Conservation (phyloP, 345 rosid species). For the Melastoma malabathricum region DNA sequence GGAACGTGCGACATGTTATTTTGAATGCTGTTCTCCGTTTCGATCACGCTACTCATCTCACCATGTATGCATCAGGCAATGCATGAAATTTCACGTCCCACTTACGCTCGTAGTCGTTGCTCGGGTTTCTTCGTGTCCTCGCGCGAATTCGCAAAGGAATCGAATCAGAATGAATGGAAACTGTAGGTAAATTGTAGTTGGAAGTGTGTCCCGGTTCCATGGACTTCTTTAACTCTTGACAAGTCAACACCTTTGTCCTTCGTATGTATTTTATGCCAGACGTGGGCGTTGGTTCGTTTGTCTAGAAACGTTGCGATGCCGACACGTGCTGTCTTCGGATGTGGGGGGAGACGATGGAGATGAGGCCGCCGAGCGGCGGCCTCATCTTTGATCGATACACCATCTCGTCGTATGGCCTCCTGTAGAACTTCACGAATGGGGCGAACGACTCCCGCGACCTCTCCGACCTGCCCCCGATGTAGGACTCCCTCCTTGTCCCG, state of each 20-base stretch:
- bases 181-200: conserved; percentile 8
- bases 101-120: conserved; percentile 40
- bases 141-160: not conserved
- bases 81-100: conserved; percentile 54
- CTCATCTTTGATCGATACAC: conserved; percentile 75
- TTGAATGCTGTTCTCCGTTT: conserved; percentile 48
- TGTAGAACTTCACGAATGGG: conserved; percentile 58
- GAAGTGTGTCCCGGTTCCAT: not conserved
- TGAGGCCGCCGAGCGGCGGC: conserved; percentile 83
- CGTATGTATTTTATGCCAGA: not conserved
- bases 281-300: not conserved
- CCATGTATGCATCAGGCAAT: conserved; percentile 9
- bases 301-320: conserved; percentile 73
- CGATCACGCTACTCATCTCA: conserved; percentile 66
- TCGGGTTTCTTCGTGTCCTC: conserved; percentile 1
- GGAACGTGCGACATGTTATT: conserved; percentile 9
- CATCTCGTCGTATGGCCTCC: conserved; percentile 90
- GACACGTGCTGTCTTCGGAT: conserved; percentile 68
- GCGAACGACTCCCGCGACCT: conserved; percentile 62
- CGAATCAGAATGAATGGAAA: not conserved
- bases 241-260: not conserved
- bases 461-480: conserved; percentile 38
- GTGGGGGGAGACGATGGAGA: conserved; percentile 68
- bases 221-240: not conserved
- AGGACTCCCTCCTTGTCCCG: conserved; percentile 36